These are phyloP conservation scores for Aspergillus texensis DNA, from an alignment of 2,329 filamentous ascomycete genomes.

Conservation along the genomic window DNA sequence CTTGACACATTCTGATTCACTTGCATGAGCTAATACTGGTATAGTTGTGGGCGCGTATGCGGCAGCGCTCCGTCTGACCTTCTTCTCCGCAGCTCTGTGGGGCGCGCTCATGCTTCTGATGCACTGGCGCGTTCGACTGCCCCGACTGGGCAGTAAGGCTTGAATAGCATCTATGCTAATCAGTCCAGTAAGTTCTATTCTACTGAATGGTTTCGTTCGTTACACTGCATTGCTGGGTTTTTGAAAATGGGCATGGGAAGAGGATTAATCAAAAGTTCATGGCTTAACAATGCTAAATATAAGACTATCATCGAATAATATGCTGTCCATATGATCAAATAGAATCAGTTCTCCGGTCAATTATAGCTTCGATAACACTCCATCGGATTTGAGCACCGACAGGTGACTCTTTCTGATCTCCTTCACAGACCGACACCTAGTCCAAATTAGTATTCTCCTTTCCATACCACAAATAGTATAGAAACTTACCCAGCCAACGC, in stretches of 20 bases:
- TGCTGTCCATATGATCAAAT: background rate
- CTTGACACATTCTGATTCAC: background rate
- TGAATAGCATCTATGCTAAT: constrained; percentile 8
- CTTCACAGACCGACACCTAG: constrained; percentile 30
- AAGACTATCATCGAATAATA: background rate
- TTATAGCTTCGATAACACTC: constrained; percentile 33
- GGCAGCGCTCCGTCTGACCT: constrained; percentile 39
- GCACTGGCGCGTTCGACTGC: constrained; percentile 36
- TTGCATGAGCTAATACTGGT: constrained; percentile 18
- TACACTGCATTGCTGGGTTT: background rate
- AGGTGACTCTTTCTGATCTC: constrained; percentile 35
- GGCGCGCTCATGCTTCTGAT: constrained; percentile 37
- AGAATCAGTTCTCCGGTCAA: background rate
- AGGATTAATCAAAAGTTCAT: background rate
- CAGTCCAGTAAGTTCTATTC: background rate
- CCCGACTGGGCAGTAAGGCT: constrained; percentile 32
- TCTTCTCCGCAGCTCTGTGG: constrained; percentile 42
- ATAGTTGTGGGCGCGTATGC: constrained; percentile 43
- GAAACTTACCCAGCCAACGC: constrained; percentile 37
- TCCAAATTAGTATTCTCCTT: constrained; percentile 8
- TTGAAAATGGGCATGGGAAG: background rate
- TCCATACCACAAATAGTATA: too few relatives aligned
- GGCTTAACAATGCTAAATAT: background rate
- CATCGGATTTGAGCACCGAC: constrained; percentile 30
- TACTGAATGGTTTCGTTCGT: background rate